Percentiles rank a stretch among this genome's conserved stretches.
Evolutionary conservation across 2,329 filamentous ascomycete species (phyloP).

Genomic region (Akanthomyces uredinophilus): DNA sequence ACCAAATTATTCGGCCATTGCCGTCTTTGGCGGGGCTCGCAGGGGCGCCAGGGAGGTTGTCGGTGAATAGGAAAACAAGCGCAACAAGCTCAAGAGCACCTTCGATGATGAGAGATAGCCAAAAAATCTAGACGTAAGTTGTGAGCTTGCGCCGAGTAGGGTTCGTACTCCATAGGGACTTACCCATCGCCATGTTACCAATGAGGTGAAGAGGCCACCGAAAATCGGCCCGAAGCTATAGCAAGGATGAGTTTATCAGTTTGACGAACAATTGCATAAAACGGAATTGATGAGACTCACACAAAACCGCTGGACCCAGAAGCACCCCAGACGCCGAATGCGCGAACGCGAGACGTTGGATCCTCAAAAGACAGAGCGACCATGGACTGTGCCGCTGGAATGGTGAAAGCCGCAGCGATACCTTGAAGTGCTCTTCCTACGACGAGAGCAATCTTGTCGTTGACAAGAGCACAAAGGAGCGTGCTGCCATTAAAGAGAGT

Average conservation of each 20-base stretch:
- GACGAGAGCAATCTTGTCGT: slow-evolving; percentile 7
- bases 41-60: slow-evolving; percentile 12
- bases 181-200: slow-evolving; percentile 15
- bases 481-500: slow-evolving; percentile 12
- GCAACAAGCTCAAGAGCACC: slow-evolving; percentile 12
- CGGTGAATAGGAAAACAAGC: slow-evolving; percentile 9
- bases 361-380: slow-evolving; percentile 15
- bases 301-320: slow-evolving; percentile 16
- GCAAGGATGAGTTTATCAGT: background rate
- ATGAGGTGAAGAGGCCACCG: slow-evolving; percentile 14
- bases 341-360: slow-evolving; percentile 11
- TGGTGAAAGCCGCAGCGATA: slow-evolving; percentile 14
- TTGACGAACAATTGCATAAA: no score
- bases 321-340: slow-evolving; percentile 15
- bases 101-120: slow-evolving; percentile 14
- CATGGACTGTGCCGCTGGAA: slow-evolving; percentile 15
- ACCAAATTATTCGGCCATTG: slow-evolving; percentile 3
- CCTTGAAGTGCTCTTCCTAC: slow-evolving; percentile 15
- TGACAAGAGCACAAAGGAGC: slow-evolving; percentile 12
- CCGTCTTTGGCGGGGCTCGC: background rate
- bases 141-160: background rate
- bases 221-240: slow-evolving; percentile 15
- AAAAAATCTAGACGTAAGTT: slow-evolving; percentile 9
- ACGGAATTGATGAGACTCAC: background rate
- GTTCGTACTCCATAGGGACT: background rate